Conservation (phyloP, 208 protist species). For the Trypanosoma lewisi region DNA sequence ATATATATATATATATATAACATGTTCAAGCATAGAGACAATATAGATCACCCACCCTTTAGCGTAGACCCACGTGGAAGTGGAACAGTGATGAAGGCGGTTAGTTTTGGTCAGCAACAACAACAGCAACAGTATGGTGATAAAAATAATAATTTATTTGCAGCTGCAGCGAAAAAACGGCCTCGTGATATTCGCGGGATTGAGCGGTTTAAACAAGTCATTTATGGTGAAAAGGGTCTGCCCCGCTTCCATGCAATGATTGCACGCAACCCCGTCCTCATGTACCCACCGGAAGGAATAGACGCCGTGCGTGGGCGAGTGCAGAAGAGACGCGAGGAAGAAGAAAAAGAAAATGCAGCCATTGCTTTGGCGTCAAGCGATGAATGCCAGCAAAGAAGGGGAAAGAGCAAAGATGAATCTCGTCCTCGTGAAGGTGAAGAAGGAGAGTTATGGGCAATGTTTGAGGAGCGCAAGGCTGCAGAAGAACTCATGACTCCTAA, state of each 20-base stretch:
- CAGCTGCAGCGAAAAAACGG: constrained; percentile 54
- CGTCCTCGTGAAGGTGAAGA: neutral
- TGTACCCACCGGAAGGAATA: constrained; percentile 81
- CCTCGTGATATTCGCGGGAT: constrained; percentile 66
- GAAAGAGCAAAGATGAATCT: neutral
- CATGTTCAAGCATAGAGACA: constrained; percentile 75
- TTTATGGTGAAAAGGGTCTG: constrained; percentile 77
- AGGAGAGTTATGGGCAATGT: constrained; percentile 18
- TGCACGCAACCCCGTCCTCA: constrained; percentile 58
- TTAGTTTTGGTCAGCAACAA: constrained; percentile 12
- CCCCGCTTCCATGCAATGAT: constrained; percentile 77
- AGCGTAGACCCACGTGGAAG: constrained; percentile 40
- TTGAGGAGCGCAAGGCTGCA: constrained; percentile 18
- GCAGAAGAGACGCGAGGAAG: constrained; percentile 8
- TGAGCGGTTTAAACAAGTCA: constrained; percentile 57
- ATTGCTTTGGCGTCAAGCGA: neutral
- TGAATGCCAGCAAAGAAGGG: neutral
- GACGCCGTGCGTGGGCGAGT: constrained; percentile 36
- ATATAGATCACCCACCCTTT: constrained; percentile 43
- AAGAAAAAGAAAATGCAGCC: too few relatives aligned
- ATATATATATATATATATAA: neutral
- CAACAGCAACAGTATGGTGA: constrained; percentile 5
- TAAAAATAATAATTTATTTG: neutral
- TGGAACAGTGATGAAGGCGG: constrained; percentile 20
- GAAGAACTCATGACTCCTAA: neutral